Conservation (phyloP, 2,329 filamentous ascomycete genomes). For the Talaromyces verruculosus region DNA sequence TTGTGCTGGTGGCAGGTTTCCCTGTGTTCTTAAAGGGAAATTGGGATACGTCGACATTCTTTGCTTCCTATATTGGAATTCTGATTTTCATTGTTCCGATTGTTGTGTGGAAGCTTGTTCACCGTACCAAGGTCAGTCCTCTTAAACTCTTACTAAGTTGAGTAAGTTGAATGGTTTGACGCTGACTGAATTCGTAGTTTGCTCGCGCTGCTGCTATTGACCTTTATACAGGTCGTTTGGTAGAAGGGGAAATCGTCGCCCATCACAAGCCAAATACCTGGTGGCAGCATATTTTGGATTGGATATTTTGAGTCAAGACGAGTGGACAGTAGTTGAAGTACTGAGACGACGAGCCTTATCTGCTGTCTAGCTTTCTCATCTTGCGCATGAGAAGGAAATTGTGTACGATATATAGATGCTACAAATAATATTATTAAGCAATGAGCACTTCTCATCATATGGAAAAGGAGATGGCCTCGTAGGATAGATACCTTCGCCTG, state of each 20-base stretch:
- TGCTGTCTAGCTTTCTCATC: neutral
- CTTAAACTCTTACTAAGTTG: neutral
- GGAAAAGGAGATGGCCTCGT: no score
- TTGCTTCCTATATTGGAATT: conserved; percentile 45
- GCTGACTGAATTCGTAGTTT: conserved; percentile 23
- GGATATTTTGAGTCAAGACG: neutral
- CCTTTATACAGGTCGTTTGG: conserved; percentile 35
- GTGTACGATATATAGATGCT: neutral
- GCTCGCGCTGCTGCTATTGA: conserved; percentile 31
- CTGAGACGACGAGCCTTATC: neutral
- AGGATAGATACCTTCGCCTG: no score
- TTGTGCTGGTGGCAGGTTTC: conserved; percentile 68
- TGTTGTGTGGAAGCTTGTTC: conserved; percentile 43
- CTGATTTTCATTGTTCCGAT: conserved; percentile 46
- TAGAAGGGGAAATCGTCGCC: conserved; percentile 32
- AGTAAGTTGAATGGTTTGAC: conserved; percentile 9
- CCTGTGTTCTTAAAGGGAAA: conserved; percentile 43
- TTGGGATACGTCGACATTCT: conserved; percentile 34
- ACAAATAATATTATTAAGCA: neutral
- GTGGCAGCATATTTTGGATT: conserved; percentile 26
- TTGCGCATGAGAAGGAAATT: neutral
- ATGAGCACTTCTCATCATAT: no score
- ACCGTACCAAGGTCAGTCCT: conserved; percentile 40
- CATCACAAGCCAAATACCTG: conserved; percentile 24
- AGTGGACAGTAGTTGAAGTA: neutral